Conservation (phyloP, 768 basidiomycete species). For the Kwoniella botswanensis region DNA sequence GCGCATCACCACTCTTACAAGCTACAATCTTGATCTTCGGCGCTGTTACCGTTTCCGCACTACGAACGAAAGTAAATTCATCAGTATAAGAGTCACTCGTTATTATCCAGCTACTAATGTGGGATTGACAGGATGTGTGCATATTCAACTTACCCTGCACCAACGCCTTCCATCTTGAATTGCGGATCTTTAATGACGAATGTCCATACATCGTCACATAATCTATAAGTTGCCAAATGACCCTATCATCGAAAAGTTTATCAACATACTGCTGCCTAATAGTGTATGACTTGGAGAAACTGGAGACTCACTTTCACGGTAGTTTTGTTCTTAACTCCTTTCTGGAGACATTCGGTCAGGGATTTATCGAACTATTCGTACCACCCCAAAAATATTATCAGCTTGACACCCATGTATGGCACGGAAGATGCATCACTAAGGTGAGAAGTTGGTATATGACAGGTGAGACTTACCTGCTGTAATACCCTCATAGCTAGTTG, state of each 20-base stretch:
- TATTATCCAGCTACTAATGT: too few species aligned
- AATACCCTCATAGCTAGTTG: conserved; percentile 99
- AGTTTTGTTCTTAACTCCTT: conserved; percentile 93
- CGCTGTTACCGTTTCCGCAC: conserved; percentile 57
- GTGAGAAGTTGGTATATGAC: background rate
- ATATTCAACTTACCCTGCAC: conserved; percentile 28
- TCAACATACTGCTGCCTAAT: background rate
- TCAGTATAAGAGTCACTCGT: background rate
- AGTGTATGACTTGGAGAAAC: background rate
- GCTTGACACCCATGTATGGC: conserved; percentile 1
- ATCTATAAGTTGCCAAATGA: conserved; percentile 75
- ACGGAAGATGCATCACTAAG: background rate
- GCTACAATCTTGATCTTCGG: conserved; percentile 94
- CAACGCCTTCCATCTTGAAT: conserved; percentile 83
- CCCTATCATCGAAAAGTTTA: conserved; percentile 63
- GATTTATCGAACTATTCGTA: conserved; percentile 82
- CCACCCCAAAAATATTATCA: background rate
- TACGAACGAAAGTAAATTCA: background rate
- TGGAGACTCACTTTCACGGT: conserved; percentile 72
- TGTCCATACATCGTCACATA: conserved; percentile 78
- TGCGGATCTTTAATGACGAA: conserved; percentile 91
- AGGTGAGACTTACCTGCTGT: conserved; percentile 73
- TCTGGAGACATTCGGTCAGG: conserved; percentile 87
- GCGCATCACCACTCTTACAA: conserved; percentile 91
- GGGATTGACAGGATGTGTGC: background rate